Evolutionary conservation across 2,329 filamentous ascomycete genomes (phyloP), one percentile per base, ranked within the genome.

Genomic region (Phialocephala subalpina): DNA sequence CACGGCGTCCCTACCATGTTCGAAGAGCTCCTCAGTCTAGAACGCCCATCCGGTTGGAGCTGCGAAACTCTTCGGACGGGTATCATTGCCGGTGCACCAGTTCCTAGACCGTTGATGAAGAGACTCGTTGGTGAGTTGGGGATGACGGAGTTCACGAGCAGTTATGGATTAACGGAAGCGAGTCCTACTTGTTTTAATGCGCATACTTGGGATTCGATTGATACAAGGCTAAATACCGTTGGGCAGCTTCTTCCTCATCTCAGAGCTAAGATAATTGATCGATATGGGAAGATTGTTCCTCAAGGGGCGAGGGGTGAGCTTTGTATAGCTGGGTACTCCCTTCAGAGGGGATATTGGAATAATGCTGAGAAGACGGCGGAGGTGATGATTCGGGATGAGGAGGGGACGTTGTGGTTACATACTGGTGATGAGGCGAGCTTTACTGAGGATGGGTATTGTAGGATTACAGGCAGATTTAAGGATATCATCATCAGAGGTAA

Each of bases 1-100:
- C 92, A 94, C 75, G 92, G 92, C 38, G 92, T 95, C 0, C 92
- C 92, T 0, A 92, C 92, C 64, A 95, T 95, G 92, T 73, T 74
- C 22, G 63, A 68, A n/a, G n/a, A n/a, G 71, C 65, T 16, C 42
- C 69, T 0, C 67, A 78, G 73, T 20, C 78, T 71, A 38, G 36
- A 8, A 22, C 72, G 2, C 66, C 66, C 2, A 42, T 64, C 2
- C 63, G 65, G n/a, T 38, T 62, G 2, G 52, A 27, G 1, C 66
- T 61, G 22, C 36, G 55, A 12, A 82, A 81, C 73, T 81, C 83
- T 1, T 81, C 84, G 92, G 38, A 94, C 92, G 0, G 92, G 92
- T 8, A 94, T 93, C 73, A 90, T 94, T 53, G 92, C 92, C 0
- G 92, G 92, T 0, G 90, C 91, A 0, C 91, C 92, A 0, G 92